Percentiles rank a stretch among this genome's conserved stretches.
phyloP scores from a whole-genome alignment of 2,329 filamentous ascomycete genomes.

The Ophiostoma sp. region DNA sequence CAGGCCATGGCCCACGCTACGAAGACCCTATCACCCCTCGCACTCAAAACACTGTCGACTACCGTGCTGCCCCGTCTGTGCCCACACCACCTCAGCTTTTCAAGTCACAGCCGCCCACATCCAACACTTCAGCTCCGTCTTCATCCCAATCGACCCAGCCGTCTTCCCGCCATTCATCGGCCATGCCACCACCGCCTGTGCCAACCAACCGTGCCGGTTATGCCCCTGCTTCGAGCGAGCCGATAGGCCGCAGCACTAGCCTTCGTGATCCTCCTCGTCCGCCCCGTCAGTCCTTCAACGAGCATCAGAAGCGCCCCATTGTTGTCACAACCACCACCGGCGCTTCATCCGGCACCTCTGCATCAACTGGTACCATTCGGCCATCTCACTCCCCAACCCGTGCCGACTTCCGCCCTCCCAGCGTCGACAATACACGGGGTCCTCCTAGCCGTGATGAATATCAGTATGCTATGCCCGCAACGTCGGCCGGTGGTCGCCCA shows the following conservation, averaged over 20 bases:
- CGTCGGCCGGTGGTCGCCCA: conserved; percentile 45
- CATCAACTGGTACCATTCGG: conserved; percentile 16
- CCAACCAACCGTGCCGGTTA: background rate
- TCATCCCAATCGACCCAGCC: conserved; percentile 12
- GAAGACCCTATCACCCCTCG: conserved; percentile 26
- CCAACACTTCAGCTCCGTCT: conserved; percentile 11
- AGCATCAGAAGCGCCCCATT: conserved; percentile 48
- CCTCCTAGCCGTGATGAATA: conserved; percentile 47
- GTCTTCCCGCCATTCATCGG: conserved; percentile 28
- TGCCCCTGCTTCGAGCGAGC: conserved; percentile 40
- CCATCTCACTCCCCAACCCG: conserved; percentile 36
- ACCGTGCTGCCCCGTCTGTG: conserved; percentile 24
- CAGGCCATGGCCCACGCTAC: conserved; percentile 18
- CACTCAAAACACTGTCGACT: conserved; percentile 21
- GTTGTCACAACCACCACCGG: conserved; percentile 52
- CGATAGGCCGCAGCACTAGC: conserved; percentile 43
- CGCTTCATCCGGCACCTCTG: conserved; percentile 29
- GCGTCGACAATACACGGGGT: conserved; percentile 47
- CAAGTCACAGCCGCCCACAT: conserved; percentile 18
- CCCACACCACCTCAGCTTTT: conserved; percentile 27
- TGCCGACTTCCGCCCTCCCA: conserved; percentile 35
- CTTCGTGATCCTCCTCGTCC: conserved; percentile 46
- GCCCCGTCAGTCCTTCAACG: conserved; percentile 49
- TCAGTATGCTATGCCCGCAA: conserved; percentile 55
- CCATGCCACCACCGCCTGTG: conserved; percentile 31